Evolutionary conservation across 768 basidiomycete species (phyloP).

Genomic region (Candolleomyces efflorescens): DNA sequence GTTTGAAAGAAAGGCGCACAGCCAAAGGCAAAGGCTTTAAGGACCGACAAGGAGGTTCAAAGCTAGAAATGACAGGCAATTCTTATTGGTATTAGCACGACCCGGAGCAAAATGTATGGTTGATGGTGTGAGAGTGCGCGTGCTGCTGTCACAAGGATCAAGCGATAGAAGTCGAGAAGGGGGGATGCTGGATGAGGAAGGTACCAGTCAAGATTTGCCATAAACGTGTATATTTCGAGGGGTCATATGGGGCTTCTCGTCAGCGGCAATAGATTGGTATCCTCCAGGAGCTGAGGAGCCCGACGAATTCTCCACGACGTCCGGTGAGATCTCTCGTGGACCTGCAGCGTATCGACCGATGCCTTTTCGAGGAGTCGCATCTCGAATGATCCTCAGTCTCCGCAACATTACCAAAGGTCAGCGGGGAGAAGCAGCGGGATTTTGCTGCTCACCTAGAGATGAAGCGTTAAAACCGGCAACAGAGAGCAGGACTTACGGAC

Average conservation of each 20-base stretch:
- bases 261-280: background rate
- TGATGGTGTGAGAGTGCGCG: background rate
- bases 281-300: background rate
- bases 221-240: background rate
- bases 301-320: background rate
- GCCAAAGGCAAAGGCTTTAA: background rate
- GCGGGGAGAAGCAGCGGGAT: background rate
- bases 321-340: background rate
- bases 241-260: background rate
- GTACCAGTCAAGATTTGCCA: background rate
- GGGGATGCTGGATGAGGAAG: background rate
- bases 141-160: background rate
- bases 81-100: background rate
- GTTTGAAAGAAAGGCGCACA: background rate
- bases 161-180: constrained; percentile 4
- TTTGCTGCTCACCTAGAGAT: no score
- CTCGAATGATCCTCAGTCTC: background rate
- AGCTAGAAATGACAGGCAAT: background rate
- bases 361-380: background rate
- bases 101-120: background rate
- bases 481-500: background rate
- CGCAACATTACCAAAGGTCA: background rate
- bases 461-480: constrained; percentile 5
- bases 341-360: background rate
- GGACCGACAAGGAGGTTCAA: background rate